Base-by-base conservation (phyloP, 495 filamentous ascomycete species). In the Evernia prunastri region DNA sequence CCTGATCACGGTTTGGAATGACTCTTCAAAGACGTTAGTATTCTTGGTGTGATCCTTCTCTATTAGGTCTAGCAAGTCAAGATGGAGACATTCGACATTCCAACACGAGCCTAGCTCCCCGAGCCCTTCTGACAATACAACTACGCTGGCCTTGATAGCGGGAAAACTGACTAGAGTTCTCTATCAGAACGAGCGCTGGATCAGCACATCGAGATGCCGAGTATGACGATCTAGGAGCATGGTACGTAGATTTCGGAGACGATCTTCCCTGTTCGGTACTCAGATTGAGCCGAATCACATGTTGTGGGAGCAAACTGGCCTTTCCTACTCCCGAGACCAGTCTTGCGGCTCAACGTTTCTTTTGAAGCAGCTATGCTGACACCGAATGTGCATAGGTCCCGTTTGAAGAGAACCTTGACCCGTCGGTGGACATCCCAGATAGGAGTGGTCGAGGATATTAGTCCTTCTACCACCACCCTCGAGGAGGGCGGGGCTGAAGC, bases 1-100 rank as follows among this genome's bases (percentile, higher is more conserved):
- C 27, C 61, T 82, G 31, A 72, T 84, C 49, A 67, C 63, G 13
- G 63, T 62, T 43, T 84, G 81, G 81, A 77, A 78, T 54, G 70
- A 61, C 33, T 74, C 74, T 8, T 70, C 67, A 23, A 71, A 70
- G 53, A 77, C 76, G 43, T 47, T 10, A 47, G 43, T 23, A 2
- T 10, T 9, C 1, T 23, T 7, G 0, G n/a, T 23, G 43, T 47
- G 43, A 9, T 23, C 20, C 0, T 47, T 47, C 20, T n/a, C 43
- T 47, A 23, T 4, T 20, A 3, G 7, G 43, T 47, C 7, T n/a
- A 51, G 25, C 47, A 51, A 51, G 23, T 51, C 11, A 51, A 15
- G 8, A 12, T 11, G 23, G 25, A 29, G 18, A 13, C 1, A 20
- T 51, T 51, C n/a, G 11, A 3, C 1, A 29, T 1, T 29, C 23